Percentiles rank a stretch among this genome's conserved stretches.
phyloP scores from a whole-genome alignment of 768 basidiomycete species.

The Panellus pusillus region DNA sequence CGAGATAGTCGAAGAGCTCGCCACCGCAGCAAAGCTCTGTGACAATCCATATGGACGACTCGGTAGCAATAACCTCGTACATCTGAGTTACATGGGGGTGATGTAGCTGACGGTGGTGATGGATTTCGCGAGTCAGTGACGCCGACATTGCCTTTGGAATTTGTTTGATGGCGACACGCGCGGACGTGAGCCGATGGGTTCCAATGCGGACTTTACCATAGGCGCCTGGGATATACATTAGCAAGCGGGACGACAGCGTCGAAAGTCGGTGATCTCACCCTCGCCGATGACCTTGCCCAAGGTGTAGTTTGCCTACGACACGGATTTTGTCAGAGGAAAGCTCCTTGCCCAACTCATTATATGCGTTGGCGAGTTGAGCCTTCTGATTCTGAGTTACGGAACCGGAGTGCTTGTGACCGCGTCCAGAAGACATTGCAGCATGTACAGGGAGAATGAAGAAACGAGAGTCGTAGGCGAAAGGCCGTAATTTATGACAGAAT shows the following conservation, averaged over 20 bases:
- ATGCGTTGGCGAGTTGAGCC: slow-evolving; percentile 90
- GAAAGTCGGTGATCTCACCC: slow-evolving; percentile 49
- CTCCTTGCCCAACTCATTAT: slow-evolving; percentile 96
- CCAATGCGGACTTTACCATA: slow-evolving; percentile 96
- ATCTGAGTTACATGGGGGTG: slow-evolving; percentile 95
- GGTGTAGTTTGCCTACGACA: slow-evolving; percentile 93
- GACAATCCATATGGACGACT: slow-evolving; percentile 93
- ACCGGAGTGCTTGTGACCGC: slow-evolving; percentile 59
- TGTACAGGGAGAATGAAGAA: slow-evolving; percentile 28
- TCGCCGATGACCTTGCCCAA: slow-evolving; percentile 93
- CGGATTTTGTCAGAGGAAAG: slow-evolving; percentile 87
- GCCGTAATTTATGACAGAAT: slow-evolving; percentile 21
- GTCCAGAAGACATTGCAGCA: slow-evolving; percentile 49
- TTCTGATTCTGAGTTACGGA: slow-evolving; percentile 76
- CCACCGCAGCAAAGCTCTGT: slow-evolving; percentile 96
- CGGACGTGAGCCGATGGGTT: slow-evolving; percentile 88
- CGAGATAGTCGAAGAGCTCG: slow-evolving; percentile 97
- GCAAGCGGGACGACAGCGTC: slow-evolving; percentile 12
- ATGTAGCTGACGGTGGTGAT: slow-evolving; percentile 96
- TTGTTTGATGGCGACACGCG: slow-evolving; percentile 95
- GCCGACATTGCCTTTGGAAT: slow-evolving; percentile 94
- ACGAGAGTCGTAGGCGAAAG: slow-evolving; percentile 22
- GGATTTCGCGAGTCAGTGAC: slow-evolving; percentile 93
- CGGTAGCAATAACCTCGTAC: slow-evolving; percentile 97
- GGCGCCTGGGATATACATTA: slow-evolving; percentile 57